Evolutionary conservation across 2,329 filamentous ascomycete genomes (phyloP), one percentile per base, ranked within the genome.

Genomic region (Tolypocladium cylindrosporum): DNA sequence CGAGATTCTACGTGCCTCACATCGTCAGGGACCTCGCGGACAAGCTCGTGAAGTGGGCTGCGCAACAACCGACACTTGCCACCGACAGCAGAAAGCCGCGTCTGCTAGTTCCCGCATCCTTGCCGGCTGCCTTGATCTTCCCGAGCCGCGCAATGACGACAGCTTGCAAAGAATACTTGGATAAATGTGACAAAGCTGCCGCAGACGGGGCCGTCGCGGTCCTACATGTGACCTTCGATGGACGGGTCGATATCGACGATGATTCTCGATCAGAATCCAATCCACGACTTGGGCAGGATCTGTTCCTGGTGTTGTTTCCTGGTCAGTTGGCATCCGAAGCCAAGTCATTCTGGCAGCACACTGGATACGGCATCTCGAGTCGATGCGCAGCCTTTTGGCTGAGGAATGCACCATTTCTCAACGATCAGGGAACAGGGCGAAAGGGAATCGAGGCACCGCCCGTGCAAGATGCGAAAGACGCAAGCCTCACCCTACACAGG

Each of bases 291-390:
- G 16, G 3, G 54, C 39, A 56, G 31, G 10, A 65, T 4, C 31
- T 68, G 1, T 69, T 57, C 27, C 54, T 55, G 1, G 61, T 65
- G 1, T 42, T 61, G 6, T 65, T 64, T 24, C 59, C 65, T 1
- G 24, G 51, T 1, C 27, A 51, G 2, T 24, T 68, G 13, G 58
- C 54, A 2, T 50, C 34, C 4, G 63, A 68, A 27, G 67, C 64
- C n/a, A 67, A 67, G 50, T 61, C 60, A 9, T 70, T 68, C 37
- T 70, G 67, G 67, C 66, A 68, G 21, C 67, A 70, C 54, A 65
- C 68, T 0, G 68, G 67, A 0, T 66, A 59, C 21, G 68, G 67
- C 8, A 58, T 69, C 37, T 68, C 67, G n/a, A 69, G 64, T 45
- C 65, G 68, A 42, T 63, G 59, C 37, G 68, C 68, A 2, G 42